Conservation (phyloP, 352 stramenopile species). For the Globisporangium orthogonon region DNA sequence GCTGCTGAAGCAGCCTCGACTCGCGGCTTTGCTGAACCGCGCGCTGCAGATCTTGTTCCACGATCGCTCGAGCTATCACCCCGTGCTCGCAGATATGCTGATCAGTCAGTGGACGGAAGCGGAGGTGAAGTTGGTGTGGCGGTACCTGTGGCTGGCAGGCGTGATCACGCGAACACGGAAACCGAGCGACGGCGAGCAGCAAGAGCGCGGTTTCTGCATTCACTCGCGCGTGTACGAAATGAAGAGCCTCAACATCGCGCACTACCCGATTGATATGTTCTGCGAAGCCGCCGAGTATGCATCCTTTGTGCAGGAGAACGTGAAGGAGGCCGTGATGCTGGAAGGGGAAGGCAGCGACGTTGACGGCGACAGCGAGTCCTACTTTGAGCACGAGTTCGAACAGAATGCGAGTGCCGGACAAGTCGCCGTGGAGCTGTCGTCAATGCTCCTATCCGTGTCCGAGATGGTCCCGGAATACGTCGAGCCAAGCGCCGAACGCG, state of each 20-base stretch:
- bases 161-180: conserved; percentile 58
- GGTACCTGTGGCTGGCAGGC: conserved; percentile 75
- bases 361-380: conserved; percentile 17
- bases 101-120: conserved; percentile 64
- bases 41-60: conserved; percentile 81
- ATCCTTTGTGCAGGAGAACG: conserved; percentile 67
- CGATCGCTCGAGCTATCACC: conserved; percentile 63
- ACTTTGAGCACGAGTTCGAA: conserved; percentile 62
- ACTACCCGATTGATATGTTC: conserved; percentile 67
- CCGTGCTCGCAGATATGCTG: conserved; percentile 62
- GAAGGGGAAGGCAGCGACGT: conserved; percentile 4
- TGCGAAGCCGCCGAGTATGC: conserved; percentile 64
- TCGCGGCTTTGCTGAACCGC: conserved; percentile 57
- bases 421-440: conserved; percentile 45
- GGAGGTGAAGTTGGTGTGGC: conserved; percentile 81
- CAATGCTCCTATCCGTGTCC: conserved; percentile 37
- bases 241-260: conserved; percentile 56
- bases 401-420: conserved; percentile 42
- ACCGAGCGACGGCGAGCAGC: conserved; percentile 42
- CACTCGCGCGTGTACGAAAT: conserved; percentile 69
- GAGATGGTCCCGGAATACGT: conserved; percentile 36
- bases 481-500: conserved; percentile 13
- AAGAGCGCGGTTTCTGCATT: conserved; percentile 64
- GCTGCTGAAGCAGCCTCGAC: conserved; percentile 48
- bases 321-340: conserved; percentile 40